These are phyloP conservation scores for Coriolopsis trogii DNA, from an alignment of 1,284 basidiomycete genomes.

Conservation along the genomic window DNA sequence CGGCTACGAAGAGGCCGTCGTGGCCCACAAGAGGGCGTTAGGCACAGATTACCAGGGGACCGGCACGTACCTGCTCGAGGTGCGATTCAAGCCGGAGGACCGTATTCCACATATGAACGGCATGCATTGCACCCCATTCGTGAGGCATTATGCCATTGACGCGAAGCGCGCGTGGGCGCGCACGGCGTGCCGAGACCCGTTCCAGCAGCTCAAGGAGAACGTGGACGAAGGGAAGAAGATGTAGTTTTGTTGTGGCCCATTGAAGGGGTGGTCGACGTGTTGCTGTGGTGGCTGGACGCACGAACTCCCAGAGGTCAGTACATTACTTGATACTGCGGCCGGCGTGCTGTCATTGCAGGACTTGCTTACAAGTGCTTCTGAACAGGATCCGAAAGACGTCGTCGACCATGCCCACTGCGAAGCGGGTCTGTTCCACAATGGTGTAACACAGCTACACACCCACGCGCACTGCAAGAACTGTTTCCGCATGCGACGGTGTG, in stretches of 20 bases:
- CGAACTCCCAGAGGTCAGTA: neutral
- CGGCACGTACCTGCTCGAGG: slow-evolving; percentile 5
- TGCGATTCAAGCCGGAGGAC: neutral
- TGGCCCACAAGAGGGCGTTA: neutral
- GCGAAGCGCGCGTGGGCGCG: neutral
- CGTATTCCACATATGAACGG: neutral
- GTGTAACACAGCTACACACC: slow-evolving; percentile 1
- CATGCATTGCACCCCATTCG: neutral
- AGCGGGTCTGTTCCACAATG: slow-evolving; percentile 4
- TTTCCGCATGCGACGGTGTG: slow-evolving; percentile 9
- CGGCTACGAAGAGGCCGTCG: neutral
- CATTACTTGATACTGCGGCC: neutral
- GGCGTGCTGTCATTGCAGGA: neutral
- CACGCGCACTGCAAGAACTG: slow-evolving; percentile 11
- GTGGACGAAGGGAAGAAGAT: neutral
- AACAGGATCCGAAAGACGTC: neutral
- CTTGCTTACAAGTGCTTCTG: neutral
- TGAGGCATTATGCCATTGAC: slow-evolving; percentile 2
- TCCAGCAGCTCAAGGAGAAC: neutral
- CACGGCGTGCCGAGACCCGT: neutral
- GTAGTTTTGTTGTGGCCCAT: neutral
- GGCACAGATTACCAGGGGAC: slow-evolving; percentile 2
- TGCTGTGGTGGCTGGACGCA: slow-evolving; percentile 2
- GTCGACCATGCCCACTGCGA: neutral
- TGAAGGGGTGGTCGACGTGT: neutral